Conservation (phyloP, 2,329 filamentous ascomycete species). For the Graphilbum fragrans region DNA sequence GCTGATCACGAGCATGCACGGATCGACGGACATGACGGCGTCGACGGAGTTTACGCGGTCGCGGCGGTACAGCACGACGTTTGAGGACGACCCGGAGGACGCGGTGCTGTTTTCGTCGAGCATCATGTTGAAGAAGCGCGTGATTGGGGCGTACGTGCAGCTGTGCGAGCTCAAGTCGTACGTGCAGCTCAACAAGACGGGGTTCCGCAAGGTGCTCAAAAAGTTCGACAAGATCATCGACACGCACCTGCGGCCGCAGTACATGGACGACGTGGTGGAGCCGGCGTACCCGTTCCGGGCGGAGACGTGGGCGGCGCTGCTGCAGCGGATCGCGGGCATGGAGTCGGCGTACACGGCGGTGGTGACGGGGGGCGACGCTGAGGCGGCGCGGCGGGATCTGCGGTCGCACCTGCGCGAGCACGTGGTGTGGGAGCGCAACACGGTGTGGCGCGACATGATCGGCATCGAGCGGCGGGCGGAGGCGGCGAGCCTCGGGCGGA, state of each 20-base stretch:
- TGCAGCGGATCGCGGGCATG: conserved; percentile 60
- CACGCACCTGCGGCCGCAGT: conserved; percentile 63
- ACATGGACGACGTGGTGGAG: conserved; percentile 63
- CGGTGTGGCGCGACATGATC: conserved; percentile 98
- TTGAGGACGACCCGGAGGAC: conserved; percentile 70
- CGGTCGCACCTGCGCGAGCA: conserved; percentile 88
- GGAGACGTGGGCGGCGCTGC: conserved; percentile 56
- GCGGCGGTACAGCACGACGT: conserved; percentile 52
- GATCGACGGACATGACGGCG: conserved; percentile 43
- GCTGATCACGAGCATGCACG: conserved; percentile 19
- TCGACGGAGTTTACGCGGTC: conserved; percentile 50
- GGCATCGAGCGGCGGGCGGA: conserved; percentile 92
- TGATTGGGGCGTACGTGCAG: conserved; percentile 77
- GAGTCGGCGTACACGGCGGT: conserved; percentile 72
- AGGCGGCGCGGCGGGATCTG: conserved; percentile 70
- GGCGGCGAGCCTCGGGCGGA: conserved; percentile 80
- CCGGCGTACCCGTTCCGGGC: conserved; percentile 71
- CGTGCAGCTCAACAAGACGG: conserved; percentile 89
- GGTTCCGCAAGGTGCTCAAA: conserved; percentile 91
- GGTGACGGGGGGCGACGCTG: conserved; percentile 69
- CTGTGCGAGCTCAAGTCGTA: conserved; percentile 94
- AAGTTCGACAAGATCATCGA: conserved; percentile 97
- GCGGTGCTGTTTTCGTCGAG: conserved; percentile 52
- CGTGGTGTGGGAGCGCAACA: conserved; percentile 97
- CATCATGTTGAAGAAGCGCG: conserved; percentile 86